Evolutionary conservation across 148 eudicot genomes (phyloP).

Genomic region (Amaranthus cruentus): DNA sequence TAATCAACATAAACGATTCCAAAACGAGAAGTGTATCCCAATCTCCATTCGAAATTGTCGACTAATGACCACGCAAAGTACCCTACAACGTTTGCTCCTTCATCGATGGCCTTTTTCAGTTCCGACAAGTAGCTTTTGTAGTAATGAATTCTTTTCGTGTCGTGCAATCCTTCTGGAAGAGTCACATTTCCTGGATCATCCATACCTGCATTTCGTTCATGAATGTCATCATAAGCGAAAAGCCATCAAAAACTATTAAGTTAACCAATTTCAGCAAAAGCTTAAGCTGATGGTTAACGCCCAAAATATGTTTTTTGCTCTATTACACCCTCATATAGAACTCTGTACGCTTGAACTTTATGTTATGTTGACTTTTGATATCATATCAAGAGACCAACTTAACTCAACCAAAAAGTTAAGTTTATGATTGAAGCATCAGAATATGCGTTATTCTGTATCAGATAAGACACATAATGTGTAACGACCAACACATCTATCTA

Average conservation of each 20-base stretch:
- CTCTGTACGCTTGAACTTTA: too few relatives aligned
- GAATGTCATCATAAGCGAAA: background rate
- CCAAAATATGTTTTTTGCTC: too few relatives aligned
- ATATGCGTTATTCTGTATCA: too few relatives aligned
- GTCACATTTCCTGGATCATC: constrained; percentile 83
- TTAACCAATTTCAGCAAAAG: too few relatives aligned
- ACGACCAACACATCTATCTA: too few relatives aligned
- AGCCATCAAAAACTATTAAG: too few relatives aligned
- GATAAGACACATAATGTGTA: too few relatives aligned
- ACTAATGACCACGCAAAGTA: constrained; percentile 95
- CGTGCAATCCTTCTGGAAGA: constrained; percentile 47
- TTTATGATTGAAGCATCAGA: too few relatives aligned
- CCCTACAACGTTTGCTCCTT: constrained; percentile 80
- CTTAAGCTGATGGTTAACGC: too few relatives aligned
- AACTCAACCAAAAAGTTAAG: too few relatives aligned
- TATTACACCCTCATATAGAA: background rate
- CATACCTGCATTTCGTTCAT: constrained; percentile 56
- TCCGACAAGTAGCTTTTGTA: constrained; percentile 54
- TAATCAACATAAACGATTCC: constrained; percentile 89
- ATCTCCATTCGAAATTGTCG: constrained; percentile 90
- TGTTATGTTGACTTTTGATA: too few relatives aligned
- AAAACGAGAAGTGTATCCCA: constrained; percentile 85
- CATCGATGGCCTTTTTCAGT: constrained; percentile 62
- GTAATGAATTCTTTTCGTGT: constrained; percentile 61
- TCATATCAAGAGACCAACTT: too few relatives aligned